Evolutionary conservation across 371 early-diverging fungal species (phyloP), one percentile per base, ranked within the genome.

Genomic region (Neoconidiobolus thromboides): DNA sequence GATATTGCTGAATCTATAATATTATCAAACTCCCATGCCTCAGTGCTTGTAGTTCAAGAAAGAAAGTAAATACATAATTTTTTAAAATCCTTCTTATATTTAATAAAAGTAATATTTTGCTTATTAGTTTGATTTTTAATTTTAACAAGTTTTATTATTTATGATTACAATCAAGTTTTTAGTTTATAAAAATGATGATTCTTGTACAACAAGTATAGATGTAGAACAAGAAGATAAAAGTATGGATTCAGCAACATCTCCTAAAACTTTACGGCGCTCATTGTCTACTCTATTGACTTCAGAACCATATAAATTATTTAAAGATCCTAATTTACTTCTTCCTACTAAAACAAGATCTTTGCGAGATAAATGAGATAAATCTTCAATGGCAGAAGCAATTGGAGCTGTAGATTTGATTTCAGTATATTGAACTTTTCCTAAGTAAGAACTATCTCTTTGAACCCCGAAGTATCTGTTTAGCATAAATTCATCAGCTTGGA

Each of bases 281-380:
- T 37, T 62, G 14, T 60, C 63, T 15, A 7, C 43, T 15, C 62
- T 55, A 37, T 52, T 39, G 60, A 14, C 26, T 37, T 43, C 42
- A 41, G 48, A 14, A 48, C 62, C 44, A 52, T 40, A 43, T 43
- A 41, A 43, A 2, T 39, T 10, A 10, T 44, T 39, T 14, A 58
- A 0, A 12, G 51, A n/a, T 37, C 39, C 46, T 47, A 60, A 36
- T 36, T 60, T 54, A 37, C 64, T 50, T 39, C 75, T 64, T 14
- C 75, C 75, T 40, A 72, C 62, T 1, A 74, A 42, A 40, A 74
- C 60, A 43, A 74, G 62, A 62, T 74, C 75, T 7, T 64, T 43
- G 10, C 58, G 51, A 2, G 58, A 6, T 1, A 63, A 38, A 26
- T 66, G 48, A 7, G 56, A 40, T 26, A 68, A 69, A 1, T 69